phyloP scores from a whole-genome alignment of 805 yeast species.

The Kodamaea fukazawae region DNA sequence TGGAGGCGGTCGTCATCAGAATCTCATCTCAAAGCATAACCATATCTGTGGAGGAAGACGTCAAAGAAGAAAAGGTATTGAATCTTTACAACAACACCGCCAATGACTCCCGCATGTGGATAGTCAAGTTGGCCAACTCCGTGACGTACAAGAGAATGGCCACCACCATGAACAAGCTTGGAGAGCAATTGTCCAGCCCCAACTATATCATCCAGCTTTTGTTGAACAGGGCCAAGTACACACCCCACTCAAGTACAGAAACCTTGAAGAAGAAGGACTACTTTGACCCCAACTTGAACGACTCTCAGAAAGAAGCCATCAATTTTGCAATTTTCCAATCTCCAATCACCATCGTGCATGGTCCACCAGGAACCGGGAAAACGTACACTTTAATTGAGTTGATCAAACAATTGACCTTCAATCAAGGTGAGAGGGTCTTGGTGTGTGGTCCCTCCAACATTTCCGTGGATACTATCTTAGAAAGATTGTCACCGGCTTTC shows the following conservation, averaged over 20 bases:
- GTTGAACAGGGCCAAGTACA: conserved; percentile 42
- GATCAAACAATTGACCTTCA: conserved; percentile 63
- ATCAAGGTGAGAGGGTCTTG: conserved; percentile 51
- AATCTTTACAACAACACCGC: conserved; percentile 43
- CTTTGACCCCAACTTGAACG: conserved; percentile 50
- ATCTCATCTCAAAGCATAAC: conserved; percentile 47
- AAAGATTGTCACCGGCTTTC: conserved; percentile 52
- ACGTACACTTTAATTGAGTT: conserved; percentile 84
- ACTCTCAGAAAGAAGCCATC: conserved; percentile 73
- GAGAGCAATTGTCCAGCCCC: conserved; percentile 40
- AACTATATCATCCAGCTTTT: conserved; percentile 41
- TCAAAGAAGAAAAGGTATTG: conserved; percentile 45
- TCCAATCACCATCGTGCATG: conserved; percentile 65
- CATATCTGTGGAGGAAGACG: conserved; percentile 59
- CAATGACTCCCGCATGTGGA: conserved; percentile 53
- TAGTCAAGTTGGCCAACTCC: conserved; percentile 65
- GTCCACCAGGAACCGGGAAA: conserved; percentile 82
- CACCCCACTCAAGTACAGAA: conserved; percentile 1
- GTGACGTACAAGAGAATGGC: conserved; percentile 77
- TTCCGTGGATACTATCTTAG: conserved; percentile 87
- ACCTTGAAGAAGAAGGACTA: conserved; percentile 22
- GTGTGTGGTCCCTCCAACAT: conserved; percentile 95
- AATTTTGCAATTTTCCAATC: conserved; percentile 54
- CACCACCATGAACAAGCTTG: conserved; percentile 65
- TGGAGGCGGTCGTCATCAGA: conserved; percentile 68